Base-by-base conservation (phyloP, 768 basidiomycete species). In the Omphalotus guepiniiformis region DNA sequence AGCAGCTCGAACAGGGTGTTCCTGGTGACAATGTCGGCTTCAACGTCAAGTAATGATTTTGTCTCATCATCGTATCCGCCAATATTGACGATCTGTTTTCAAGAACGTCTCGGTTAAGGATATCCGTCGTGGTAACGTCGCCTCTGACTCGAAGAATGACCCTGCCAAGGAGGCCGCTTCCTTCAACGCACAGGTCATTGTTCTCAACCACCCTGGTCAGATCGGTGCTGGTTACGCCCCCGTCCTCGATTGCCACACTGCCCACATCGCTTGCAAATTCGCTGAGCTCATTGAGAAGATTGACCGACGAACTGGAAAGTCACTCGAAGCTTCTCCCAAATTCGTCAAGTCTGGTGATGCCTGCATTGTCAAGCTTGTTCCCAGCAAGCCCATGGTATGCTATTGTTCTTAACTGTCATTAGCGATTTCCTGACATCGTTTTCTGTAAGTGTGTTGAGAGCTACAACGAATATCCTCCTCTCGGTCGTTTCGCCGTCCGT, bases 51-150 rank as follows among this genome's bases (percentile, higher is more conserved):
- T 87, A 58, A 21, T 83, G 65, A 6, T 15, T 57, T 49, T 47
- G 48, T 21, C 19, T 47, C 34, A 18, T 46, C 3, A 8, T 36
- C 43, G 7, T 19, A n/a, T 47, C 43, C 6, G 39, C 3, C 12
- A 22, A n/a, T 18, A 43, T 55, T 47, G 32, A 29, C 52, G 38
- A 21, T 26, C n/a, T n/a, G n/a, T 41, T 23, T 53, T 27, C 54
- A 91, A 87, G 85, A 96, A 96, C 90, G 96, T 99, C 39, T 98
- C 96, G 53, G 95, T 99, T 71, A 99, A 99, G 84, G 96, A 99
- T 78, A 98, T 98, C 63, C 93, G 96, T 65, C 93, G 96, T 79
- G 96, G 96, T 53, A 97, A 98, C 74, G 96, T 98, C 60, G 91
- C 90, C 66, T 96, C 93, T 57, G 96, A 99, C 83, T 93, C 94